Base-by-base conservation (phyloP, 441 rosid species). In the Arabidopsis lyrata region DNA sequence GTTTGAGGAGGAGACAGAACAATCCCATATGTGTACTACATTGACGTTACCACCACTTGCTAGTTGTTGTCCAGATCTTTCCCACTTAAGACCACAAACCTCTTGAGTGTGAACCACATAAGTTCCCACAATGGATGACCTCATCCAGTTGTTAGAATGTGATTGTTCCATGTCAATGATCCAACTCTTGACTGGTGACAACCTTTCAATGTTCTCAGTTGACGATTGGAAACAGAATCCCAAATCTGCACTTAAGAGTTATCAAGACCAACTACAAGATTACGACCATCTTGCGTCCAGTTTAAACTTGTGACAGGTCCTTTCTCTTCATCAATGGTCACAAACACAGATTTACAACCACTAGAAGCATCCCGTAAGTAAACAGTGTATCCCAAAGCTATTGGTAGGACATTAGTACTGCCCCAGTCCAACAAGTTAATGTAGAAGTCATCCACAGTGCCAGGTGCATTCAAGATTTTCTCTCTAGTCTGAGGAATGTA, bases 201-300 rank as follows among this genome's bases (percentile, higher is more conserved):
- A 31, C 67, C 15, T 5, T 24, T 52, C n/a, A 52, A 52, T 22
- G 57, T 52, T 24, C n/a, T 24, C n/a, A 52, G 32, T 34, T 71
- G 82, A 69, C 73, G 73, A 67, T 79, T 77, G 60, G 86, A 47
- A 38, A 39, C 35, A 45, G 77, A 82, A 69, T 87, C 92, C 92
- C 93, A 90, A 0, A 88, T 29, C 72, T 88, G 93, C n/a, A 88
- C 92, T 34, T 86, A 70, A 31, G 91, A 85, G 75, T 86, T 89
- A 77, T 85, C 80, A 76, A 89, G 76, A 35, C 95, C 93, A 44
- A 91, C 14, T 3, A 90, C 91, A 20, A 89, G 54, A 70, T 81
- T 83, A n/a, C 78, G 80, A 5, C 93, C 95, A 79, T 89, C 93
- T 11, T 86, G 86, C 45, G 91, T 91, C 97, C 95, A 89, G 59